Conservation (phyloP, 805 yeast species). For the Ogataea neopini region DNA sequence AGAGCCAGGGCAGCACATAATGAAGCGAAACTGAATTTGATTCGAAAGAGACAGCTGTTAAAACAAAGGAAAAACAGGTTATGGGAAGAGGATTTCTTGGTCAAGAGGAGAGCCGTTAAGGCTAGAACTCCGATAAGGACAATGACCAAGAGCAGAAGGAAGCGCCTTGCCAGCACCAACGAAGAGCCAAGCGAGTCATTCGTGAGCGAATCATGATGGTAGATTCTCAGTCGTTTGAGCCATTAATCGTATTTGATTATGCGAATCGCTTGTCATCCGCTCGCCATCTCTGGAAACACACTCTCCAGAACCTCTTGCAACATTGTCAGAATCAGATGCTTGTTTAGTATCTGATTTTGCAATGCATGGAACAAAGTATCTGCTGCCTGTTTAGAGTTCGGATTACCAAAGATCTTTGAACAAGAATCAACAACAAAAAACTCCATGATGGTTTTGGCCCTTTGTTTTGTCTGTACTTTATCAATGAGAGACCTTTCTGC, state of each 20-base stretch:
- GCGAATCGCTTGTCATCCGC: too few species aligned
- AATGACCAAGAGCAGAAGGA: constrained; percentile 12
- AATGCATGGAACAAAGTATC: constrained; percentile 59
- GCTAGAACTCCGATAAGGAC: constrained; percentile 5
- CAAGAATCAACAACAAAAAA: constrained; percentile 62
- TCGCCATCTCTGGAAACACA: constrained; percentile 44
- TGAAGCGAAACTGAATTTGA: constrained; percentile 6
- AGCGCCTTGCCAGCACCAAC: too few species aligned
- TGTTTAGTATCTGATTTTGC: constrained; percentile 72
- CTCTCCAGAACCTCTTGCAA: constrained; percentile 58
- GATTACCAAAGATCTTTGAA: constrained; percentile 70
- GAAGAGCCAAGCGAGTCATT: not conserved
- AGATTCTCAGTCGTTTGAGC: too few species aligned
- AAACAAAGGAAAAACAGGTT: constrained; percentile 6
- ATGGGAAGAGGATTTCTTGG: constrained; percentile 13
- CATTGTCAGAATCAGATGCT: constrained; percentile 58
- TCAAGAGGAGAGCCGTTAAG: constrained; percentile 7
- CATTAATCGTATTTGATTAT: too few species aligned
- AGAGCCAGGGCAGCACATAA: not conserved
- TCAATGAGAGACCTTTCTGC: constrained; percentile 49
- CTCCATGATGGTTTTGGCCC: constrained; percentile 56
- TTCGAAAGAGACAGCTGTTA: constrained; percentile 10
- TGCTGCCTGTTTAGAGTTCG: constrained; percentile 65
- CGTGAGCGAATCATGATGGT: too few species aligned
- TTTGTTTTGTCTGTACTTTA: constrained; percentile 52